Percentiles rank a stretch among this genome's conserved stretches.
Evolutionary conservation across 2,329 filamentous ascomycete genomes (phyloP).

Genomic region (Rhynchosporium graminicola): DNA sequence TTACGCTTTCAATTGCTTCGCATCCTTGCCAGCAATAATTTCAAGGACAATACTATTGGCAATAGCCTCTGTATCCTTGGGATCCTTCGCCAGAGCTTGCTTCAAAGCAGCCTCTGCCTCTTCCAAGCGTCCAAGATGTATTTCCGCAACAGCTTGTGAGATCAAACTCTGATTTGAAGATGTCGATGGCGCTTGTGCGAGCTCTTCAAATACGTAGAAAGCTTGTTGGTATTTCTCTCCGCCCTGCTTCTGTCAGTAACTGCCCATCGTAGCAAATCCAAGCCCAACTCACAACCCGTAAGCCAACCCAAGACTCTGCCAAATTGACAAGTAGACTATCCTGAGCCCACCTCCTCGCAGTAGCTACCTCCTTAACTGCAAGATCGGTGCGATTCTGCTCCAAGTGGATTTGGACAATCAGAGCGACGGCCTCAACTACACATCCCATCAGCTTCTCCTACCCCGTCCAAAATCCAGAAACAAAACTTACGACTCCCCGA

Average conservation of each 20-base stretch:
- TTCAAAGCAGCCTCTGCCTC: slow-evolving; percentile 87
- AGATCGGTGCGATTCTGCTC: slow-evolving; percentile 89
- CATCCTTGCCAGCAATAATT: slow-evolving; percentile 72
- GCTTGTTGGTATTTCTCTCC: slow-evolving; percentile 95
- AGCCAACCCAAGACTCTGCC: slow-evolving; percentile 91
- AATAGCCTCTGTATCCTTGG: slow-evolving; percentile 70
- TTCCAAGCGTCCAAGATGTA: slow-evolving; percentile 84
- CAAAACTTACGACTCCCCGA: slow-evolving; percentile 73
- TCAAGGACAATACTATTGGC: slow-evolving; percentile 83
- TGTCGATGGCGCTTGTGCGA: slow-evolving; percentile 82
- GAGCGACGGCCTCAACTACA: slow-evolving; percentile 72
- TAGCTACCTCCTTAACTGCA: slow-evolving; percentile 83
- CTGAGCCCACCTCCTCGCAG: slow-evolving; percentile 90
- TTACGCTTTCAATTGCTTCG: slow-evolving; percentile 62
- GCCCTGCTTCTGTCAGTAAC: slow-evolving; percentile 57
- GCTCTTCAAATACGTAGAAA: slow-evolving; percentile 97
- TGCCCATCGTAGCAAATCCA: neutral
- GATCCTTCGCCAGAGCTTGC: slow-evolving; percentile 74
- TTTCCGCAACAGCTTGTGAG: slow-evolving; percentile 85
- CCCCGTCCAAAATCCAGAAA: neutral
- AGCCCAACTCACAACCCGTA: slow-evolving; percentile 68
- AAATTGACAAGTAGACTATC: slow-evolving; percentile 92
- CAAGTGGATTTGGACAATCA: slow-evolving; percentile 91
- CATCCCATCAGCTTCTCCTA: slow-evolving; percentile 24
- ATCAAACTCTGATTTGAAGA: slow-evolving; percentile 76